phyloP scores from a whole-genome alignment of 306 rosid genomes.

The Fragaria ananassa region DNA sequence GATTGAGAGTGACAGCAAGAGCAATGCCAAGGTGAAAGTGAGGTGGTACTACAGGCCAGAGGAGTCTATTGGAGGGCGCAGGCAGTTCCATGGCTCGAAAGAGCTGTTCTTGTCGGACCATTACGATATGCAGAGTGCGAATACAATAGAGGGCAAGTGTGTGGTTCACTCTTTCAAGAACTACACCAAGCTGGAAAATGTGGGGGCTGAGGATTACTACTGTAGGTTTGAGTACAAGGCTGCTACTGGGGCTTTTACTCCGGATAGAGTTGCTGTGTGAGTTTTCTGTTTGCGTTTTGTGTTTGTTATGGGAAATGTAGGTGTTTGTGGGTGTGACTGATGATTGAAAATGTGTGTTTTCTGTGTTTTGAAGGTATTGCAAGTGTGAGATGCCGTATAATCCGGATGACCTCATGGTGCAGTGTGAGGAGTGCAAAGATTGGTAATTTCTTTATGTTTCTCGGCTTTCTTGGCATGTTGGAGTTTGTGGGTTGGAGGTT shows the following conservation, averaged over 20 bases:
- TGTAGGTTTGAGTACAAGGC: conserved; percentile 92
- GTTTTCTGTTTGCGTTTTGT: conserved; percentile 16
- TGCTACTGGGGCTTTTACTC: conserved; percentile 78
- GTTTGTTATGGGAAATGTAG: neutral
- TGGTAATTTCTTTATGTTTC: conserved; percentile 51
- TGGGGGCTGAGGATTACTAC: conserved; percentile 75
- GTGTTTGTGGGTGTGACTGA: conserved; percentile 7
- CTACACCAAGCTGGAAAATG: conserved; percentile 81
- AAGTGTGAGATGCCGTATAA: conserved; percentile 95
- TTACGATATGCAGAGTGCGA: conserved; percentile 76
- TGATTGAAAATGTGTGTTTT: conserved; percentile 6
- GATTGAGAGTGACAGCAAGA: conserved; percentile 61
- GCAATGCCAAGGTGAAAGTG: conserved; percentile 64
- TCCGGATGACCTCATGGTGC: conserved; percentile 95
- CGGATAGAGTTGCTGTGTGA: conserved; percentile 94
- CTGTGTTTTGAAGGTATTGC: conserved; percentile 61
- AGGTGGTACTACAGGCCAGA: conserved; percentile 89
- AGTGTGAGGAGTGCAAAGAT: conserved; percentile 95
- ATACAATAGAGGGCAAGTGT: conserved; percentile 81
- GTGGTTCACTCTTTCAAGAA: conserved; percentile 71
- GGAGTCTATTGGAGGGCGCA: conserved; percentile 83
- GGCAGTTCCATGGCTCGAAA: conserved; percentile 84
- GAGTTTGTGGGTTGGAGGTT: neutral
- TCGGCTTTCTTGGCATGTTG: conserved; percentile 15
- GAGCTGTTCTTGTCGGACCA: conserved; percentile 85